Conservation (phyloP, 2,329 filamentous ascomycete species). For the Venturia effusa region DNA sequence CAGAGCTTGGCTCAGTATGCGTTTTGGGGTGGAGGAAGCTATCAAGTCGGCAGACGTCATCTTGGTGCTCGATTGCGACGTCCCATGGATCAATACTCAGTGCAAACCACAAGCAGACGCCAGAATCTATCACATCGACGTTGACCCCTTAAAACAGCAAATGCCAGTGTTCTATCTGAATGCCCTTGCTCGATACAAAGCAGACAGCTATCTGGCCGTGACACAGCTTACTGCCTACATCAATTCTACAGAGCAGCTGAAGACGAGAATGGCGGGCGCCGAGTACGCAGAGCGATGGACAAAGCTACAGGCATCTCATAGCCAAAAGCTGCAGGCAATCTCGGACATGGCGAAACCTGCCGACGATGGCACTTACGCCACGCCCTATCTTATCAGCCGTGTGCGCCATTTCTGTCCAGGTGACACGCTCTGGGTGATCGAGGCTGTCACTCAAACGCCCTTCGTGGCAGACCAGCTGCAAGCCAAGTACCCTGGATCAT, state of each 20-base stretch:
- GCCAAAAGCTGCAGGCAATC: constrained; percentile 49
- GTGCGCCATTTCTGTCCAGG: constrained; percentile 46
- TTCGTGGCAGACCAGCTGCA: constrained; percentile 63
- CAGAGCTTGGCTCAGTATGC: constrained; percentile 44
- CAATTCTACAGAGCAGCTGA: constrained; percentile 33
- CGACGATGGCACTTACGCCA: constrained; percentile 50
- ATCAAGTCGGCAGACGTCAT: constrained; percentile 76
- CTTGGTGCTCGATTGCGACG: constrained; percentile 76
- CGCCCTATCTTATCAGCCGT: constrained; percentile 45
- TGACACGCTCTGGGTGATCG: constrained; percentile 65
- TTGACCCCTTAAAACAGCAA: constrained; percentile 55
- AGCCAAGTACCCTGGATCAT: constrained; percentile 55
- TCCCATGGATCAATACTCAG: constrained; percentile 84
- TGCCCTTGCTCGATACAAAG: constrained; percentile 38
- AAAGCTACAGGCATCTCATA: constrained; percentile 46
- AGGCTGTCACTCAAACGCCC: constrained; percentile 63
- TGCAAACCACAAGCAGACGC: constrained; percentile 46
- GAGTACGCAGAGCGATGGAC: constrained; percentile 39
- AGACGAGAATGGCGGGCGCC: constrained; percentile 28
- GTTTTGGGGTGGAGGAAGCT: constrained; percentile 61
- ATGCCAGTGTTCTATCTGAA: constrained; percentile 49
- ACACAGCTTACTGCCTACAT: constrained; percentile 59
- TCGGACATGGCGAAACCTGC: constrained; percentile 46
- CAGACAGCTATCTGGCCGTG: constrained; percentile 45
- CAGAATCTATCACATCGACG: constrained; percentile 54